A percentile compares a stretch with the other conserved stretches of the same genome.
These are phyloP conservation scores for Aspergillus calidoustus DNA, from an alignment of 2,329 filamentous ascomycete species.

Conservation along the genomic window DNA sequence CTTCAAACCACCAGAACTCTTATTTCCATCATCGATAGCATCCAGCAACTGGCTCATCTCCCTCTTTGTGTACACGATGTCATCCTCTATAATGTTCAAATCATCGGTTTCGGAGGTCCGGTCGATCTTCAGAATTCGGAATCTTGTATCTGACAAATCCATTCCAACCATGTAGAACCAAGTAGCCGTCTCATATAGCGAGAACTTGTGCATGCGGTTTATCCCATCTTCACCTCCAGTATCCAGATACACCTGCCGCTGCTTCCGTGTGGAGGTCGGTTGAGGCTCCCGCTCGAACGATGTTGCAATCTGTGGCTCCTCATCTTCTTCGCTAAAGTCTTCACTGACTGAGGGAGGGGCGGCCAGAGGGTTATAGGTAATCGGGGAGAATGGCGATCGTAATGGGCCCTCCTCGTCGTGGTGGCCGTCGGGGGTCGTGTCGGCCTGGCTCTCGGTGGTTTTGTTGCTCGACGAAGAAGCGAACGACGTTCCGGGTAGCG, in stretches of 20 bases:
- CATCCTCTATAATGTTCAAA: slow-evolving; percentile 87
- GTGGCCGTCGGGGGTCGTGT: slow-evolving; percentile 16
- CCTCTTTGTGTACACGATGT: slow-evolving; percentile 87
- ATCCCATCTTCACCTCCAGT: slow-evolving; percentile 52
- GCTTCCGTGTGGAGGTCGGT: slow-evolving; percentile 43
- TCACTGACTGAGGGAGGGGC: slow-evolving; percentile 35
- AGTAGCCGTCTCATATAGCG: slow-evolving; percentile 92
- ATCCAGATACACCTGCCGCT: slow-evolving; percentile 40
- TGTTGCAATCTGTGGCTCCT: slow-evolving; percentile 49
- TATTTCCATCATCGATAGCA: slow-evolving; percentile 94
- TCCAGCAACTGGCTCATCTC: slow-evolving; percentile 94
- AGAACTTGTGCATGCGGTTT: slow-evolving; percentile 88
- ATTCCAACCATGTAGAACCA: slow-evolving; percentile 94
- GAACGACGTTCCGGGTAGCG: slow-evolving; percentile 19
- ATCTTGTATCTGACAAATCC: slow-evolving; percentile 85
- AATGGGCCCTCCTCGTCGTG: slow-evolving; percentile 24
- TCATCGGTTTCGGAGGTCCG: slow-evolving; percentile 79
- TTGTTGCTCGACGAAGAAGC: slow-evolving; percentile 20
- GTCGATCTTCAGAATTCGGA: slow-evolving; percentile 93
- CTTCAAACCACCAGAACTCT: slow-evolving; percentile 84
- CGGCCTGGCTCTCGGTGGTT: slow-evolving; percentile 20
- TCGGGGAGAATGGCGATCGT: slow-evolving; percentile 26
- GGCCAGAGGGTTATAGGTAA: slow-evolving; percentile 38
- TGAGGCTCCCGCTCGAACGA: slow-evolving; percentile 51
- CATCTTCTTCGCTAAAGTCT: slow-evolving; percentile 45